Base-by-base conservation (phyloP, 495 filamentous ascomycete species). In the Neurospora discreta region DNA sequence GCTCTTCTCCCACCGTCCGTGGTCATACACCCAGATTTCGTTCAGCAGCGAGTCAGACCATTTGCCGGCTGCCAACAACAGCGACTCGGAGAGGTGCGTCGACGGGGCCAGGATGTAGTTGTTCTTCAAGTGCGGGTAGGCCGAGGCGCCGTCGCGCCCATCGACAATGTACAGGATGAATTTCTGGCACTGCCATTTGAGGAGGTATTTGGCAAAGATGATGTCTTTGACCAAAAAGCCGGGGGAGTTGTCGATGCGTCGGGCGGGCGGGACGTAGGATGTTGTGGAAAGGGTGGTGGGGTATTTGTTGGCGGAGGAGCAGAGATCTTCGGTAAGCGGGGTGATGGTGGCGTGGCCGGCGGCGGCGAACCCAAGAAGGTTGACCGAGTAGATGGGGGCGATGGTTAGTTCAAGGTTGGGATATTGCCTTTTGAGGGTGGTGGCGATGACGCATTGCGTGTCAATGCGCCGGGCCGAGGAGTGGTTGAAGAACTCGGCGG, bases 11-110 rank as follows among this genome's bases (percentile, higher is more conserved):
- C 89, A 92, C 16, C 71, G 81, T 11, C 88, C 86, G 26, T 79
- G 44, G 73, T 92, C 89, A 73, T 86, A 92, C 0, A 92, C 87
- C 79, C 87, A 89, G 43, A 92, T 83, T 78, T 91, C 87, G 18
- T 88, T 78, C 69, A 89, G 86, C 33, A 90, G 80, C 74, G 88
- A 82, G 30, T 75, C 76, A 4, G 73, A 74, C 83, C 85, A 90
- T 38, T 75, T 71, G 1, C 83, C 82, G 10, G 85, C 86, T 2
- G 84, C 85, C 5, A 85, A 71, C 68, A 91, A 79, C 33, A 91
- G 80, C 0, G 83, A 78, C 73, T 90, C 85, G 9, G 82, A 83
- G 20, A 82, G 79, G 44, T 73, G 71, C n/a, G 77, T 71, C 33
- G 81, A 76, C 9, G 78, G 68, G 5, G 81, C 78, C 23, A 89